These are phyloP conservation scores for Neurospora sp. DNA, from an alignment of 2,329 filamentous ascomycete genomes.

Conservation along the genomic window DNA sequence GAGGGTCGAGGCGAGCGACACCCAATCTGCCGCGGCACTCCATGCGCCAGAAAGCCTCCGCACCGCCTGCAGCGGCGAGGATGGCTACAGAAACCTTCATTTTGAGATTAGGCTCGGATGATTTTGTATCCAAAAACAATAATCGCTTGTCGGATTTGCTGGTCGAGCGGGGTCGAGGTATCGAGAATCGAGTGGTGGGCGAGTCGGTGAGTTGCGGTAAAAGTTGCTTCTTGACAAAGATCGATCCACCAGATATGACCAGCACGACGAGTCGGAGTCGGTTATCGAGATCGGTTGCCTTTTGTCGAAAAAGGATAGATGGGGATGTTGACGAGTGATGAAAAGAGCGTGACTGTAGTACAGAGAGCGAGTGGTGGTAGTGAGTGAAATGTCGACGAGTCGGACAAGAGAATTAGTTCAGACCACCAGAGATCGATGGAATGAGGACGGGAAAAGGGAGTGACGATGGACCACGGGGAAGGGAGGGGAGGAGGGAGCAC, in stretches of 20 bases:
- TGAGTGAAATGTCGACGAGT: neutral
- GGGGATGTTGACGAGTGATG: neutral
- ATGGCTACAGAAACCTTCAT: constrained; percentile 16
- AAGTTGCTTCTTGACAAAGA: neutral
- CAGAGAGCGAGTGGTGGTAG: neutral
- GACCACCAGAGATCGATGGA: neutral
- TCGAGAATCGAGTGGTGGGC: neutral
- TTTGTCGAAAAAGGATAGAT: neutral
- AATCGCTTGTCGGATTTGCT: neutral
- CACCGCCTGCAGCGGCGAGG: constrained; percentile 34
- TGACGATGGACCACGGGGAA: neutral
- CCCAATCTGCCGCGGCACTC: constrained; percentile 65
- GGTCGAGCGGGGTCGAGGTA: neutral
- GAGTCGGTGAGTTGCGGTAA: neutral
- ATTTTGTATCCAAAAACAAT: neutral
- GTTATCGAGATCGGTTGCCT: neutral
- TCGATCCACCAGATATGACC: neutral
- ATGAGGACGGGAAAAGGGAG: neutral
- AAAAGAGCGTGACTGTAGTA: neutral
- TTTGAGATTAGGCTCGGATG: neutral
- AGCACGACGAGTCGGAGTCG: neutral
- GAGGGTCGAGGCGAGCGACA: constrained; percentile 65
- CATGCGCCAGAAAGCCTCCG: constrained; percentile 79
- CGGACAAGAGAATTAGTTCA: neutral
- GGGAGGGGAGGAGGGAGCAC: neutral